Evolutionary conservation across 306 rosid genomes (phyloP).

Genomic region (Luffa aegyptiaca): DNA sequence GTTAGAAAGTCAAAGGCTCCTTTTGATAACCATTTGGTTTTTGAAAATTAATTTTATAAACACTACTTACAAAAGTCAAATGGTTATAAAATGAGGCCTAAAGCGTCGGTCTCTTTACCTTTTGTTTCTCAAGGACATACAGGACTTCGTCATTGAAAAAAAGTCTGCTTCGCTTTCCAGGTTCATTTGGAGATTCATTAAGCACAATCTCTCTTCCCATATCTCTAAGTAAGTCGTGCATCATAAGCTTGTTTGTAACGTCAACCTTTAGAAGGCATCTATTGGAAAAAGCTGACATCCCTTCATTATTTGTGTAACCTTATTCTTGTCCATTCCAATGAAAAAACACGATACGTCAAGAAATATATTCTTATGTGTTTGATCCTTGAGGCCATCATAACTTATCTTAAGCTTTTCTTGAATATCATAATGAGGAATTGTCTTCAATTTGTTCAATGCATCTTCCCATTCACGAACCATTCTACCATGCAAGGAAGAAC

Average conservation of each 20-base stretch:
- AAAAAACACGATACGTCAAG: constrained; percentile 8
- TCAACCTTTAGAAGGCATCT: neutral
- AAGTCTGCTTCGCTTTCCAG: too few species aligned
- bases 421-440: neutral
- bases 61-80: too few species aligned
- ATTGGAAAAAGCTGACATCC: constrained; percentile 18
- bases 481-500: constrained; percentile 16
- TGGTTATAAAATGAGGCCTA: too few species aligned
- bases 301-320: constrained; percentile 14
- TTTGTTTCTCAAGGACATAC: too few species aligned
- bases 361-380: too few species aligned
- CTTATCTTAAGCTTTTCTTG: neutral
- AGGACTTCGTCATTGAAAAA: too few species aligned
- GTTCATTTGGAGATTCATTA: too few species aligned
- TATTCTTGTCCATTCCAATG: neutral
- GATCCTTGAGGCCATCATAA: neutral
- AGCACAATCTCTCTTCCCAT: constrained; percentile 19
- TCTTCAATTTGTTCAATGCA: neutral
- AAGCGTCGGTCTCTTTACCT: neutral
- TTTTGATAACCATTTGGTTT: too few species aligned
- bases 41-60: too few species aligned
- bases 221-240: constrained; percentile 21
- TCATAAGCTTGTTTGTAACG: neutral
- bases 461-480: constrained; percentile 8
- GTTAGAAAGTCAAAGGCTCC: too few species aligned